These are phyloP conservation scores for Byssoonygena ceratinophila DNA, from an alignment of 2,329 filamentous ascomycete genomes.

Conservation along the genomic window DNA sequence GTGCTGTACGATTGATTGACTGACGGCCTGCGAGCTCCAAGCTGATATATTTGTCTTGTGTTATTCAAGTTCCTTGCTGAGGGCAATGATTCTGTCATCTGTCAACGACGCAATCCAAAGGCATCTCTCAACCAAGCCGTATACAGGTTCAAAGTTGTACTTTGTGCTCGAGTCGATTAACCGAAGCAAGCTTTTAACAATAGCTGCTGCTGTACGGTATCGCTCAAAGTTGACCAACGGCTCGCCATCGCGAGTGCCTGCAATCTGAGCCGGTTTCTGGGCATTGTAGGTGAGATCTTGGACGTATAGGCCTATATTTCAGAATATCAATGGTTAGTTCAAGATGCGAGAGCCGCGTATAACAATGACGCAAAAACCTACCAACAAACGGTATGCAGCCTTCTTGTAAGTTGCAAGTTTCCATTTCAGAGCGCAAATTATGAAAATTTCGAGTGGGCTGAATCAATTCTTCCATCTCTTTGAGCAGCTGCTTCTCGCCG, in stretches of 20 bases:
- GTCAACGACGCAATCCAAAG: conserved; percentile 53
- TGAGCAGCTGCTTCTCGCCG: conserved; percentile 46
- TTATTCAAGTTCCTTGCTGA: conserved; percentile 35
- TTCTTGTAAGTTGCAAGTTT: conserved; percentile 46
- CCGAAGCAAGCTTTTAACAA: conserved; percentile 53
- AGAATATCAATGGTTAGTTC: too few species aligned
- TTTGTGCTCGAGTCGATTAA: conserved; percentile 54
- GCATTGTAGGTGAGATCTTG: conserved; percentile 58
- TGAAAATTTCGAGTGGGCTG: conserved; percentile 55
- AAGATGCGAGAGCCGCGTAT: too few species aligned
- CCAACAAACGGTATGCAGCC: conserved; percentile 58
- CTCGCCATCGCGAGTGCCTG: conserved; percentile 39
- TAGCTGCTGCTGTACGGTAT: conserved; percentile 53
- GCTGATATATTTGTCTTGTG: not conserved
- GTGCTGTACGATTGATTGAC: too few species aligned
- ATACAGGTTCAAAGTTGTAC: conserved; percentile 49
- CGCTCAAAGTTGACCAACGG: conserved; percentile 57
- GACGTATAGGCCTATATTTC: conserved; percentile 46
- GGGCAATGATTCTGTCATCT: conserved; percentile 46
- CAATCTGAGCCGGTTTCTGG: conserved; percentile 52
- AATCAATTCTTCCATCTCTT: conserved; percentile 50
- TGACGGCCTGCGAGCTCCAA: not conserved
- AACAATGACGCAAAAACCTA: too few species aligned
- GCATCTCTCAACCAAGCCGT: conserved; percentile 50
- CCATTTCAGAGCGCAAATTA: conserved; percentile 54